Base-by-base conservation (phyloP, 1,284 basidiomycete genomes). In the Moesziomyces parantarcticus region DNA sequence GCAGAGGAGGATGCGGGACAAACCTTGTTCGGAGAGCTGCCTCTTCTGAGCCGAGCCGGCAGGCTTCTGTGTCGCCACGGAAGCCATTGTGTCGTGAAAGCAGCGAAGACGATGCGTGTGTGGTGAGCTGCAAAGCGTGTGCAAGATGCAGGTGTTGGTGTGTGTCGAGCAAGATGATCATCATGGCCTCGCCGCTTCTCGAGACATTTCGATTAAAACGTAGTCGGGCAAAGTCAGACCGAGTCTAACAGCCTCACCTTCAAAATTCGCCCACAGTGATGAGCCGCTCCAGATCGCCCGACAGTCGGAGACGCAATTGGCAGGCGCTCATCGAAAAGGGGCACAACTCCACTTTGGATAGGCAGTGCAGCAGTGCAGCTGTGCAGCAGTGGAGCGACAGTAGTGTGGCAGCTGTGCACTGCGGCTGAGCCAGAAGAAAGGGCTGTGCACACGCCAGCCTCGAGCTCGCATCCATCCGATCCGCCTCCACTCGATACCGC, bases 11-110 rank as follows among this genome's bases (percentile, higher is more conserved):
- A 9, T 39, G 32, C 20, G 44, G n/a, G 18, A 55, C 57, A 0
- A 36, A 71, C 68, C 68, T 63, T 71, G 73, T 34, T 71, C 68
- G n/a, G 64, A 54, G 3, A 73, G 55, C 23, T 72, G 68, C 29
- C 56, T 63, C 54, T 65, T 62, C 44, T 68, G 62, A 13, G 59
- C 50, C 8, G 58, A 51, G 18, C 53, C n/a, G 13, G 58, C 52
- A 6, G 58, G 6, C 34, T 66, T 61, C 32, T 58, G 65, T 45
- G 66, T 58, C 29, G 67, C 67, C 54, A 51, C 53, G 43, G 69
- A 48, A 49, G 69, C 51, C 50, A 72, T 66, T 29, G 14, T 47
- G 21, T 32, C 5, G 14, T 22, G 20, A n/a, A n/a, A 29, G 40
- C 9, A 43, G 41, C 41, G 3, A 22, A 18, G 21, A 22, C 13